Percentiles rank a stretch among this genome's conserved stretches.
These are phyloP conservation scores for Leccinum huronense DNA, from an alignment of 1,284 basidiomycete genomes.

Conservation along the genomic window DNA sequence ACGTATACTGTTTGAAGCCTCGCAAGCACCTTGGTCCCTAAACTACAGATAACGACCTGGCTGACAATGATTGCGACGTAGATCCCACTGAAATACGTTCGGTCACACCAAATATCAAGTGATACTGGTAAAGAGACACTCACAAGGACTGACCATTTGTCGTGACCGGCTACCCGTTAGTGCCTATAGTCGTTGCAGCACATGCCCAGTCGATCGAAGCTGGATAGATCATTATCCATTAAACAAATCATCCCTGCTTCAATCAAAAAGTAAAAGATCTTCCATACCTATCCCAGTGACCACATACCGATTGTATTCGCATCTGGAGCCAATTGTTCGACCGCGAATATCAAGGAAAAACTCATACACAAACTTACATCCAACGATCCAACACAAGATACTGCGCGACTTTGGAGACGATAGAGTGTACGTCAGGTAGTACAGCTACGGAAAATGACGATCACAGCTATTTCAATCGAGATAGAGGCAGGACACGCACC, in stretches of 20 bases:
- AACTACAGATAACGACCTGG: constrained; percentile 41
- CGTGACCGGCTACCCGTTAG: constrained; percentile 31
- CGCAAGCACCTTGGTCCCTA: constrained; percentile 41
- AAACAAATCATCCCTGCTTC: background rate
- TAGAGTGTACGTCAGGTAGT: constrained; percentile 40
- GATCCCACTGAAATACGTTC: constrained; percentile 29
- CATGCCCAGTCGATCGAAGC: constrained; percentile 47
- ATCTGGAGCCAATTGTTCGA: constrained; percentile 26
- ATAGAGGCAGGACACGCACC: constrained; percentile 10
- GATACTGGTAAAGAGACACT: constrained; percentile 5
- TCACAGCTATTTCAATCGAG: background rate
- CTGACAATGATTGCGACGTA: constrained; percentile 34
- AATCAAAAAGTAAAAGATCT: background rate
- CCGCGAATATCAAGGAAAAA: background rate
- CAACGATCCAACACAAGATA: constrained; percentile 42
- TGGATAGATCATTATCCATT: background rate
- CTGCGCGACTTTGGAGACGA: constrained; percentile 35
- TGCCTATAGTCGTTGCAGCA: constrained; percentile 37
- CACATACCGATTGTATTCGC: constrained; percentile 39
- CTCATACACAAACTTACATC: constrained; percentile 30
- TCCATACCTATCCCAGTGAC: constrained; percentile 34
- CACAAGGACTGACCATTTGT: constrained; percentile 35
- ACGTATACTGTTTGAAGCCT: constrained; percentile 35
- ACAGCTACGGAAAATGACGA: constrained; percentile 24
- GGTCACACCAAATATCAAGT: background rate